Evolutionary conservation across 2,329 filamentous ascomycete species (phyloP).

Genomic region (Onygena corvina): DNA sequence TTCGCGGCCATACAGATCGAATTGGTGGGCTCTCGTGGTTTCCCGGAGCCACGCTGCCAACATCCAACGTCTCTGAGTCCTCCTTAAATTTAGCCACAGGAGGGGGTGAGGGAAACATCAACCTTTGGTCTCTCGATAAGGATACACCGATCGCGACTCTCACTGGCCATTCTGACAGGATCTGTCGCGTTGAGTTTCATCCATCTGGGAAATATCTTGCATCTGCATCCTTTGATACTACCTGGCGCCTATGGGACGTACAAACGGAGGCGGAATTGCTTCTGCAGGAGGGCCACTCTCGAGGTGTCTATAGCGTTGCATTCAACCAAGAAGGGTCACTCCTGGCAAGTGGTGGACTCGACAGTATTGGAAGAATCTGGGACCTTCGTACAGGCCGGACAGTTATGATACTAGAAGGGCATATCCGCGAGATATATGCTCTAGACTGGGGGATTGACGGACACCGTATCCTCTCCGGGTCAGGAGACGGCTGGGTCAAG

Average conservation of each 20-base stretch:
- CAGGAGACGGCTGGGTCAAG: slow-evolving; percentile 89
- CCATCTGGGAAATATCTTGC: slow-evolving; percentile 82
- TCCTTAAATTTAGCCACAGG: slow-evolving; percentile 79
- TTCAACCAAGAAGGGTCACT: slow-evolving; percentile 89
- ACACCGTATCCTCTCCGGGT: slow-evolving; percentile 82
- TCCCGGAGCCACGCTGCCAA: slow-evolving; percentile 64
- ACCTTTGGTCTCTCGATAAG: slow-evolving; percentile 79
- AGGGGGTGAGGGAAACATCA: slow-evolving; percentile 73
- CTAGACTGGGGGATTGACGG: slow-evolving; percentile 88
- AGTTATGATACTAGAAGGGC: slow-evolving; percentile 87
- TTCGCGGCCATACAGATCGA: slow-evolving; percentile 77
- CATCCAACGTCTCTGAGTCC: slow-evolving; percentile 57
- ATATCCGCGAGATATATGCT: slow-evolving; percentile 86
- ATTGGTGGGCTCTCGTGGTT: slow-evolving; percentile 86
- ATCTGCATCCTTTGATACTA: slow-evolving; percentile 89
- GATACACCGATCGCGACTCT: slow-evolving; percentile 76
- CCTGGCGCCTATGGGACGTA: slow-evolving; percentile 93
- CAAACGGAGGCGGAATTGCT: slow-evolving; percentile 72
- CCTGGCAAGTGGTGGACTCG: slow-evolving; percentile 79
- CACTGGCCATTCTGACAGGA: slow-evolving; percentile 70
- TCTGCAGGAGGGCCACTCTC: slow-evolving; percentile 85
- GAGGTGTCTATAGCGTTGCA: slow-evolving; percentile 78
- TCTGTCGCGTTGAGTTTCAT: slow-evolving; percentile 89
- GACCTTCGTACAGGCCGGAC: slow-evolving; percentile 84
- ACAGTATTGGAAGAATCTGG: slow-evolving; percentile 93